Conservation (phyloP, 176 grass and related monocot species). For the Poa pratensis region DNA sequence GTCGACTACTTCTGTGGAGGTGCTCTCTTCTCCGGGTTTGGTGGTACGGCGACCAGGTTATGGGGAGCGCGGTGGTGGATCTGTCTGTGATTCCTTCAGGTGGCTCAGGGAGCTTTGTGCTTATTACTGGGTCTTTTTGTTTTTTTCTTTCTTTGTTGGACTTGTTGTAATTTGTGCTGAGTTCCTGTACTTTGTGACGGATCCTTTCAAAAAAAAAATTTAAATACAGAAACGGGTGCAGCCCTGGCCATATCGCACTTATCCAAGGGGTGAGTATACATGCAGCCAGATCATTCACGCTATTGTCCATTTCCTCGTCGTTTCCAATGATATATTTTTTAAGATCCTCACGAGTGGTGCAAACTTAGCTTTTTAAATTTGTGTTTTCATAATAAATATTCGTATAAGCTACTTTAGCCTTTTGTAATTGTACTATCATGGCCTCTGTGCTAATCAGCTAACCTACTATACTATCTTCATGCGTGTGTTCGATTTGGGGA, state of each 20-base stretch:
- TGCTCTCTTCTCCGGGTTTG: no score
- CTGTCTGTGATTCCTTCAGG: no score
- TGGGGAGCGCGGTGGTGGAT: no score
- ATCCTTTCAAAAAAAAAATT: no score
- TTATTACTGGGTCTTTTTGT: no score
- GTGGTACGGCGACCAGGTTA: no score
- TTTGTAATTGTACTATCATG: neutral
- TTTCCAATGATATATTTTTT: neutral
- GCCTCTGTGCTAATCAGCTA: neutral
- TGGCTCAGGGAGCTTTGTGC: no score
- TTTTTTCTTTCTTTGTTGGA: no score
- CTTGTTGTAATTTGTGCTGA: no score
- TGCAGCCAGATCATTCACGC: neutral
- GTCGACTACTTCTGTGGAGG: no score
- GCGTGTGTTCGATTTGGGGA: neutral
- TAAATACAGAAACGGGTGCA: neutral
- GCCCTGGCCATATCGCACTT: neutral
- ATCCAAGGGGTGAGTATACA: constrained; percentile 29
- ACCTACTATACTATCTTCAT: constrained; percentile 2
- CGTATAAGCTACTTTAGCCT: neutral
- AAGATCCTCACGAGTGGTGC: neutral
- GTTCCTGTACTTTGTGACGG: no score
- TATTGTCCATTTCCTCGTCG: neutral
- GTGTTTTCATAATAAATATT: constrained; percentile 1
- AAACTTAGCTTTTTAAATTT: constrained; percentile 6